Base-by-base conservation (phyloP, 2,329 filamentous ascomycete genomes). In the Ceratocystis lukuohia region DNA sequence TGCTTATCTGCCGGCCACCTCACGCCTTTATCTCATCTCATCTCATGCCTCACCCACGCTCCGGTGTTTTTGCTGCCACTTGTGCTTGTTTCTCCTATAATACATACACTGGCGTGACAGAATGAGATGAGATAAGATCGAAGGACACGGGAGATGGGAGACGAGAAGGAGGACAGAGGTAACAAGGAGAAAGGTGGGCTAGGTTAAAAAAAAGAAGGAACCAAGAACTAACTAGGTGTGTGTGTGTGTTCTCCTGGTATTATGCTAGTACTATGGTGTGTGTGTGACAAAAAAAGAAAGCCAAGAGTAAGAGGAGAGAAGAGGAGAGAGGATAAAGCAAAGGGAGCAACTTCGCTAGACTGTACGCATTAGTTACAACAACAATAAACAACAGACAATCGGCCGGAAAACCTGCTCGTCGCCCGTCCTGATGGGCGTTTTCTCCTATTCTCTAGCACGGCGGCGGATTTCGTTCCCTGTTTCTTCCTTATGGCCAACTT, bases 381-480 rank as follows among this genome's bases (percentile, higher is more conserved):
- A 12, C 37, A 12, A 41, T 50, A 25, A 20, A 50, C 48, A 25
- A 59, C 28, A 59, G n/a, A 30, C 28, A 33, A 30, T 12, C 22
- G 22, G 59, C 17, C 37, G 37, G 59, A 22, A 62, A 45, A 25
- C n/a, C 59, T 62, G n/a, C 53, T 59, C 8, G 37, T 59, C 33
- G 28, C 15, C 28, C n/a, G 10, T 59, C 17, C n/a, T 20, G 25
- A 17, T n/a, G 5, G 37, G 37, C 2, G 28, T 8, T 37, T 10
- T 59, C 33, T 59, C 28, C 53, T 37, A 25, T 25, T 59, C 53
- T 25, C 15, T 30, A 8, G 53, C 53, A 17, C 53, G 53, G 53
- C 28, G 33, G 22, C 28, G 53, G 53, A 59, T 59, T 59, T 59
- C 20, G 53, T 59, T 33, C 53, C 53, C 53, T 59, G 53, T 37